These are phyloP conservation scores for Phascolomyces articulosus DNA, from an alignment of 371 early-diverging fungal species.

Conservation along the genomic window DNA sequence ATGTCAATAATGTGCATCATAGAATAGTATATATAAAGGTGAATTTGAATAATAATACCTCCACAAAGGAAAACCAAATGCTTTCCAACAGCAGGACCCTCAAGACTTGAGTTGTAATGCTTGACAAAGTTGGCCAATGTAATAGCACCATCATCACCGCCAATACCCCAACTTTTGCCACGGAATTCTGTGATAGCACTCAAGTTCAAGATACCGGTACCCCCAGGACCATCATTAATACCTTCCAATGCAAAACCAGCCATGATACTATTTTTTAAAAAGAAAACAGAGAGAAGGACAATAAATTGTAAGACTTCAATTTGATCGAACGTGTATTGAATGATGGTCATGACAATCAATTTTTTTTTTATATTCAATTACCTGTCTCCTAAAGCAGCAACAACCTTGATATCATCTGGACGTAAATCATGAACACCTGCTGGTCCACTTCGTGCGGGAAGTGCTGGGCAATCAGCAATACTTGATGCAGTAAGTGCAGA, in stretches of 20 bases:
- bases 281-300: too few species aligned
- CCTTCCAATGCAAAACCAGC: slow-evolving; percentile 41
- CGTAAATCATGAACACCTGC: slow-evolving; percentile 25
- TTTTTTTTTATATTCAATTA: neutral
- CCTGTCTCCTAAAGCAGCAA: slow-evolving; percentile 35
- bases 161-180: slow-evolving; percentile 46
- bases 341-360: too few species aligned
- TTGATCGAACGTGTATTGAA: too few species aligned
- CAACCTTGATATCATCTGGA: slow-evolving; percentile 29
- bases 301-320: too few species aligned
- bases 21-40: too few species aligned
- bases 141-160: slow-evolving; percentile 43
- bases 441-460: slow-evolving; percentile 20
- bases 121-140: slow-evolving; percentile 46
- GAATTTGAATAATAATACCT: too few species aligned
- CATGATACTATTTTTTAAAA: slow-evolving; percentile 27
- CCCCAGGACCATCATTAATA: neutral
- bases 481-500: neutral
- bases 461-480: slow-evolving; percentile 21
- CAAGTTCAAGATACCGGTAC: slow-evolving; percentile 21
- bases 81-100: slow-evolving; percentile 38
- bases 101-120: slow-evolving; percentile 32
- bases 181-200: slow-evolving; percentile 35
- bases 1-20: too few species aligned
- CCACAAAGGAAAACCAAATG: slow-evolving; percentile 33